phyloP scores from a whole-genome alignment of 805 yeast genomes.

The Candida insectorum region DNA sequence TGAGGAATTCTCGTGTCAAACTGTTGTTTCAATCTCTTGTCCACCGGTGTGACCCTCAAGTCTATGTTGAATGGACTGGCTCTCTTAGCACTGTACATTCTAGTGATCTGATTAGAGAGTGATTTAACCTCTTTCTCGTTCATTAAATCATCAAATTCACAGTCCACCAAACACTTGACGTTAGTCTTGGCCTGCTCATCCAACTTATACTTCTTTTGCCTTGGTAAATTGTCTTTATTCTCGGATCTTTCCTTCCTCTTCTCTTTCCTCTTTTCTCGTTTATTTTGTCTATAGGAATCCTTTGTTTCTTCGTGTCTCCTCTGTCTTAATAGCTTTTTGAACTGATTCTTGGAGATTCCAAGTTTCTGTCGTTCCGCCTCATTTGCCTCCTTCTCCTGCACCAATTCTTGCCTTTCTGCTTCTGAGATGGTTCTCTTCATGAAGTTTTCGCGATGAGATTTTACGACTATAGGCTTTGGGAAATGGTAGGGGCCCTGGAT shows the following conservation, averaged over 20 bases:
- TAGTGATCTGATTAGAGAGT: constrained; percentile 72
- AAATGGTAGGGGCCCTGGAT: no score
- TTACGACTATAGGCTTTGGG: no score
- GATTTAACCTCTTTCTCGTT: constrained; percentile 66
- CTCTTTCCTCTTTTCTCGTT: constrained; percentile 52
- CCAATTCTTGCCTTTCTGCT: constrained; percentile 7
- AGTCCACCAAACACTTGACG: constrained; percentile 69
- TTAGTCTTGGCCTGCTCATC: constrained; percentile 47
- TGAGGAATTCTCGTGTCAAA: constrained; percentile 62
- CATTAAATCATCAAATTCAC: constrained; percentile 91
- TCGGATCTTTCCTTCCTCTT: constrained; percentile 23
- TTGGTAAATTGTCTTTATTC: constrained; percentile 36
- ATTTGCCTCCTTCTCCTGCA: constrained; percentile 9
- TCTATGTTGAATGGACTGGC: constrained; percentile 55
- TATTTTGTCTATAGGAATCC: constrained; percentile 53
- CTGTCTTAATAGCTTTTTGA: constrained; percentile 67
- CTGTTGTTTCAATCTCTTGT: constrained; percentile 60
- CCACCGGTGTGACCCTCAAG: constrained; percentile 61
- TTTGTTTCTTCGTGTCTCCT: constrained; percentile 61
- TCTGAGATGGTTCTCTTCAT: constrained; percentile 8
- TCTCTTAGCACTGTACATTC: constrained; percentile 78
- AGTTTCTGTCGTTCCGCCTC: constrained; percentile 10
- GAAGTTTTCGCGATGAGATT: not conserved
- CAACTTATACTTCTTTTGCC: constrained; percentile 29
- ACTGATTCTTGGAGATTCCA: constrained; percentile 84